phyloP scores from a whole-genome alignment of 176 grass and related monocot genomes.

The Eragrostis nindensis region DNA sequence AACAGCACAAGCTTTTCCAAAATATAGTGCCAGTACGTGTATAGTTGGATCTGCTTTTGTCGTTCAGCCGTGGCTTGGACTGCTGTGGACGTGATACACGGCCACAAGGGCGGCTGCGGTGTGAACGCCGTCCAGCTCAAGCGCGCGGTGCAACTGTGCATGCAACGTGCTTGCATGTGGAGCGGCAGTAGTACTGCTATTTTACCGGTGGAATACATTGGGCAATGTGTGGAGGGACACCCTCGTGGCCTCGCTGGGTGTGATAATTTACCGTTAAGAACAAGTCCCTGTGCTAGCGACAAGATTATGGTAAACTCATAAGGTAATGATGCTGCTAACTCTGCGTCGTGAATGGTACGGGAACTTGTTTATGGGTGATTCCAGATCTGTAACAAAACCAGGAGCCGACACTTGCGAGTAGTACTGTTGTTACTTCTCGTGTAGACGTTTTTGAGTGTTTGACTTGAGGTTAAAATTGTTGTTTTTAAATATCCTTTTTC shows the following conservation, averaged over 20 bases:
- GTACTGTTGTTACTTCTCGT: too few species aligned
- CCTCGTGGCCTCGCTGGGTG: conserved; percentile 14
- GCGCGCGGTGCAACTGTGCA: neutral
- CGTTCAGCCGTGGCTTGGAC: neutral
- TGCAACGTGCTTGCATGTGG: conserved; percentile 11
- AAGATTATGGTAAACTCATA: conserved; percentile 7
- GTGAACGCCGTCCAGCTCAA: neutral
- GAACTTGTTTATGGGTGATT: neutral
- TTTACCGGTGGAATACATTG: neutral
- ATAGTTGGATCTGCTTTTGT: neutral
- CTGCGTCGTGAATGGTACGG: neutral
- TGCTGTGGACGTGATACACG: neutral
- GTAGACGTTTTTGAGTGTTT: too few species aligned
- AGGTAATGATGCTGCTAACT: neutral
- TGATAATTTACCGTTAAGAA: conserved; percentile 5
- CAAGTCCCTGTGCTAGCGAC: neutral
- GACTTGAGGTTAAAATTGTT: too few species aligned
- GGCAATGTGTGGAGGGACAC: neutral
- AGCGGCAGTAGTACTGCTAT: neutral
- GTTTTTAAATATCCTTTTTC: too few species aligned
- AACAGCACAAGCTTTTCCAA: too few species aligned
- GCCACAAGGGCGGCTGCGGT: neutral
- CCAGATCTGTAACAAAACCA: neutral
- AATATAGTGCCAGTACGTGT: neutral
- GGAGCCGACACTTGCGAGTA: too few species aligned